phyloP scores from a whole-genome alignment of 2,329 filamentous ascomycete species.

The Dactylellina sp. region DNA sequence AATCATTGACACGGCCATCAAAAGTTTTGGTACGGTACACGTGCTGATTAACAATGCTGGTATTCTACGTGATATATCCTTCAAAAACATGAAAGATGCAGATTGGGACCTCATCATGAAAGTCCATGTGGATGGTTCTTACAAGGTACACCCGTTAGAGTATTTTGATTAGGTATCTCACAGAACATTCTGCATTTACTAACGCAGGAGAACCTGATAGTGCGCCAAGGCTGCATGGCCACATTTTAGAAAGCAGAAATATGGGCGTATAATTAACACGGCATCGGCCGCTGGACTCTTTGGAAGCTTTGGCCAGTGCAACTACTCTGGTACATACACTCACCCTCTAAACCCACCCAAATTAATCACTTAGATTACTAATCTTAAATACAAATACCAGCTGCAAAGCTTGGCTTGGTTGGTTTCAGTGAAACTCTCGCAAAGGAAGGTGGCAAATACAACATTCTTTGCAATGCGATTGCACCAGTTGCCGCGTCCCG shows the following conservation, averaged over 20 bases:
- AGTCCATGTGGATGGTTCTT: conserved; percentile 92
- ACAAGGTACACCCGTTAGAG: conserved; percentile 79
- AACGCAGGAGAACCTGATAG: conserved; percentile 62
- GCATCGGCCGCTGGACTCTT: conserved; percentile 95
- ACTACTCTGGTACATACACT: conserved; percentile 77
- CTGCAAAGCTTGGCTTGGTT: conserved; percentile 93
- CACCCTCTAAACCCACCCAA: background rate
- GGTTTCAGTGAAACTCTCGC: conserved; percentile 98
- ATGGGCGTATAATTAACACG: conserved; percentile 94
- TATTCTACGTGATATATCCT: conserved; percentile 92
- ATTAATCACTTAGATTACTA: conserved; percentile 16
- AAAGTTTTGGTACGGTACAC: conserved; percentile 86
- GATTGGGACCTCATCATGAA: conserved; percentile 97
- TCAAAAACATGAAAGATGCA: conserved; percentile 97
- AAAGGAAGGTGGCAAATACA: conserved; percentile 98
- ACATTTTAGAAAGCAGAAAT: conserved; percentile 98
- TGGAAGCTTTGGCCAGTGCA: conserved; percentile 93
- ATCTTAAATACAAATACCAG: conserved; percentile 64
- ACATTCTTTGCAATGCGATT: conserved; percentile 94
- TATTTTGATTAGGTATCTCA: background rate
- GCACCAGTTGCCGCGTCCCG: conserved; percentile 93
- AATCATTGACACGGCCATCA: conserved; percentile 90
- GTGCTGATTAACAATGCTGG: conserved; percentile 98
- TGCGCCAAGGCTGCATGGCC: conserved; percentile 95
- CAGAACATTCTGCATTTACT: conserved; percentile 43